Conservation (phyloP, 73 alveolate species). For the Blepharisma stoltei region DNA sequence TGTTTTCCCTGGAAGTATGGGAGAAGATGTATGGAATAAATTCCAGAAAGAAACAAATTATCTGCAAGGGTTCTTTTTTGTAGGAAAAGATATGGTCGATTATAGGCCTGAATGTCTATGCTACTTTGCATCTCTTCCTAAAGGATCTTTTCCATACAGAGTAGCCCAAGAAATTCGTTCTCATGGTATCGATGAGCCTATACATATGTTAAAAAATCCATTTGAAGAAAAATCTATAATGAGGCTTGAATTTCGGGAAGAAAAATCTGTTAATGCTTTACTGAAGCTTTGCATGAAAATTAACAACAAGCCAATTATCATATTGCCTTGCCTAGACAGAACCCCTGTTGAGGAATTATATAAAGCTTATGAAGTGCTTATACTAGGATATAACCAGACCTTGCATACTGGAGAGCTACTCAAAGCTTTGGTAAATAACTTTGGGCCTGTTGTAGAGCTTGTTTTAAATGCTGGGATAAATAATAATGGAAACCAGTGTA, state of each 20-base stretch:
- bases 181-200: neutral
- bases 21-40: conserved; percentile 16
- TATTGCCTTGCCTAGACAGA: conserved; percentile 8
- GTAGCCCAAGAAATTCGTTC: neutral
- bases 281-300: neutral
- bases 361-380: neutral
- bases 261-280: neutral
- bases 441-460: conserved; percentile 22
- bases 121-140: neutral
- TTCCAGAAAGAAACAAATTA: neutral
- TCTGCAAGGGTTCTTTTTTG: conserved; percentile 22
- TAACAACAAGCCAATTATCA: neutral
- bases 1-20: neutral
- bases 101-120: neutral
- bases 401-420: neutral
- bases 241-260: conserved; percentile 11
- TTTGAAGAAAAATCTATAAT: conserved; percentile 3
- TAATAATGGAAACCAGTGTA: too few relatives aligned
- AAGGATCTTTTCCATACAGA: neutral
- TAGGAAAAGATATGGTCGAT: conserved; percentile 20
- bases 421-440: neutral
- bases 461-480: neutral
- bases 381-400: neutral
- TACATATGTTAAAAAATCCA: conserved; percentile 2
- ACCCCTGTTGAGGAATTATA: conserved; percentile 24